phyloP scores from a whole-genome alignment of 768 basidiomycete genomes.

The Phaeotremella fagi region DNA sequence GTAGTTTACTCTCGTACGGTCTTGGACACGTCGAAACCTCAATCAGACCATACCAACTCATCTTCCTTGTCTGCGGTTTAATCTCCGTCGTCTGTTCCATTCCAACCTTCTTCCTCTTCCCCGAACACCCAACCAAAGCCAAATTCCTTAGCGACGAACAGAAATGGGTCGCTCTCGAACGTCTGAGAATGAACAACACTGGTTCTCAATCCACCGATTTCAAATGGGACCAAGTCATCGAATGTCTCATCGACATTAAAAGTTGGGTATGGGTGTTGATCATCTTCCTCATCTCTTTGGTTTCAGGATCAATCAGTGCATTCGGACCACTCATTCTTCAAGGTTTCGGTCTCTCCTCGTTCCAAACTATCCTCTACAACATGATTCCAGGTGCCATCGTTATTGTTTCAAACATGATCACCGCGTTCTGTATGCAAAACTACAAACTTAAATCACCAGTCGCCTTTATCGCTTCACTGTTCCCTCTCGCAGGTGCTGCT shows the following conservation, averaged over 20 bases:
- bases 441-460: constrained; percentile 25
- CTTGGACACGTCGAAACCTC: constrained; percentile 51
- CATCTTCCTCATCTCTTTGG: constrained; percentile 19
- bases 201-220: constrained; percentile 32
- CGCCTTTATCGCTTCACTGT: constrained; percentile 12
- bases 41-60: constrained; percentile 50
- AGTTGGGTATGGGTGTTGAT: constrained; percentile 52
- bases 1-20: constrained; percentile 53
- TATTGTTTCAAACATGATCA: constrained; percentile 49
- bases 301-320: constrained; percentile 51
- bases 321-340: constrained; percentile 55
- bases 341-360: constrained; percentile 49
- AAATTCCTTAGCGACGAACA: constrained; percentile 35
- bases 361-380: constrained; percentile 55
- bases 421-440: constrained; percentile 47
- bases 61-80: constrained; percentile 54
- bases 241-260: constrained; percentile 50
- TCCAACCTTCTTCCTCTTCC: constrained; percentile 35
- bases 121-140: constrained; percentile 47
- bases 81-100: constrained; percentile 12
- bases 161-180: constrained; percentile 41
- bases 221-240: constrained; percentile 32
- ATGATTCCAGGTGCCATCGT: constrained; percentile 53
- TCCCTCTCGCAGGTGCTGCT: constrained; percentile 32
- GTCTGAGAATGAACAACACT: constrained; percentile 26